Base-by-base conservation (phyloP, 106 monocot species). In the Agapanthus africanus region DNA sequence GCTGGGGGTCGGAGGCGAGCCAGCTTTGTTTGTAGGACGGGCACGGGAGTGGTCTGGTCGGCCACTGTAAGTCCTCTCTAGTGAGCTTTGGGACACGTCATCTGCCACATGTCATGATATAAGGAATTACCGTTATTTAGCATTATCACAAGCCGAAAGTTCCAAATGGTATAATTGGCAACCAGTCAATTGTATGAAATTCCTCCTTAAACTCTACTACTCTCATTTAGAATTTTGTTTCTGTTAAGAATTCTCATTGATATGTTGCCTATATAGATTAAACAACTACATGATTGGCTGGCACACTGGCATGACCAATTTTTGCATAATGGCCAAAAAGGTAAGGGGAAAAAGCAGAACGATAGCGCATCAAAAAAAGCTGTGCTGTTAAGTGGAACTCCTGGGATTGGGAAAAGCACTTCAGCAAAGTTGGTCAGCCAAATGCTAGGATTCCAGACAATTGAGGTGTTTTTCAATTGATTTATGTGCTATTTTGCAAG, bases 221-320 rank as follows among this genome's bases (percentile, higher is more conserved):
- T 65, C 30, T 63, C 67, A 37, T 72, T 42, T 39, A 6, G 7
- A 70, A n/a, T 59, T 70, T 22, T 36, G 7, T 61, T 23, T 40
- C 28, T 50, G 75, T 68, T 14, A 41, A 37, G 26, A 66, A 52
- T 59, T 36, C 23, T 78, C 36, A 66, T 28, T 69, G 16, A 59
- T 47, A 40, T 56, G 34, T 36, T 31, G 21, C 49, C 3, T 73
- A 52, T 40, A 25, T 54, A 99, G 97, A 79, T 90, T 71, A 92
- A 99, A 60, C 92, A 99, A 73, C 92, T 99, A 36, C 92, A 87
- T 82, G 92, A 89, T 73, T 99, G 97, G 97, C 79, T 99, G 54
- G 70, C 64, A 14, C 57, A 70, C 15, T 99, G 97, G 97, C 72
- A 90, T 60, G 67, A 85, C 47, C 78, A 83, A 22, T 99, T 99